Percentiles rank a stretch among this genome's conserved stretches.
Conservation (phyloP, 23 red algal species). For the Gracilaria gracilis region DNA sequence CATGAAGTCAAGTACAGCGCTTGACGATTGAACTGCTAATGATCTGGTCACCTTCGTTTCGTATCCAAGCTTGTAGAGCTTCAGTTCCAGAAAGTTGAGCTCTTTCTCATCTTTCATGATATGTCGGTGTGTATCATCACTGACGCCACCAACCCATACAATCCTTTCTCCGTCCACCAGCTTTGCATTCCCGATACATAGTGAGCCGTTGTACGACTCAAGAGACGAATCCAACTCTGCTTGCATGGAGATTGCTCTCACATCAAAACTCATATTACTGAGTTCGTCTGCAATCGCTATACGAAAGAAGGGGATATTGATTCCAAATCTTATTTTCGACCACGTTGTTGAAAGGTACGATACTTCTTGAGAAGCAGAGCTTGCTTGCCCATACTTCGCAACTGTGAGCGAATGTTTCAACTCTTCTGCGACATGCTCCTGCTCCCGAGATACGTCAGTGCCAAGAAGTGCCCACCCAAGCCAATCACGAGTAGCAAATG, state of each 20-base stretch:
- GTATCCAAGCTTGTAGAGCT: constrained; percentile 14
- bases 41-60: background rate
- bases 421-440: constrained; percentile 42
- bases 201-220: constrained; percentile 11
- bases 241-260: background rate
- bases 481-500: constrained; percentile 69
- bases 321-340: constrained; percentile 41
- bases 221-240: constrained; percentile 21
- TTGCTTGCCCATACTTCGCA: constrained; percentile 4
- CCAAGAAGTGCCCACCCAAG: constrained; percentile 53
- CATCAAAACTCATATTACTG: background rate
- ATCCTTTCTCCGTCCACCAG: background rate
- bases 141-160: background rate
- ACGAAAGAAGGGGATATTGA: constrained; percentile 1
- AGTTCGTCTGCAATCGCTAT: background rate
- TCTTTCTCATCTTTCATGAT: background rate
- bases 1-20: background rate
- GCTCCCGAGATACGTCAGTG: constrained; percentile 33
- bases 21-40: background rate
- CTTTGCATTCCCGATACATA: background rate
- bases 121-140: background rate
- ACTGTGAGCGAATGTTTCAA: constrained; percentile 46
- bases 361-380: constrained; percentile 14
- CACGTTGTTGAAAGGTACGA: background rate
- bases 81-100: background rate